These are phyloP conservation scores for Fistulina hepatica DNA, from an alignment of 1,284 basidiomycete genomes.

Conservation along the genomic window DNA sequence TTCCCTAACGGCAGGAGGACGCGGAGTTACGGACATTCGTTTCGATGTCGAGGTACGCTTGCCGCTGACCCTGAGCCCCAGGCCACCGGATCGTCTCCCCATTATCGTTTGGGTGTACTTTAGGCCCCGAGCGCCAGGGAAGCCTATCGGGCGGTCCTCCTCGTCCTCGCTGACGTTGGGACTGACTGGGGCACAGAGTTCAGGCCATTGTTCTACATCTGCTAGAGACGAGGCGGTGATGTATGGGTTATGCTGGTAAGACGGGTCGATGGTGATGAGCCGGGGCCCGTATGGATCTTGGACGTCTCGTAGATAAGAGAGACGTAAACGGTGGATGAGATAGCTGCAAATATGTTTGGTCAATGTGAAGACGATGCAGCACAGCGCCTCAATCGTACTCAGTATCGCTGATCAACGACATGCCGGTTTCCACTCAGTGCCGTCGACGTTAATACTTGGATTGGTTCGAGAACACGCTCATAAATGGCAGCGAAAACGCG, in stretches of 20 bases:
- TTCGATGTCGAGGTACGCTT: constrained; percentile 41
- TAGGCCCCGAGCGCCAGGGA: constrained; percentile 49
- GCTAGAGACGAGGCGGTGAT: constrained; percentile 68
- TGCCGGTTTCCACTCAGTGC: no score
- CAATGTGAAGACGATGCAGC: background rate
- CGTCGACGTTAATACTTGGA: no score
- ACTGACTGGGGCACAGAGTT: constrained; percentile 58
- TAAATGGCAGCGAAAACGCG: no score
- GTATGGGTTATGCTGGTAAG: constrained; percentile 71
- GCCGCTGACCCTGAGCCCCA: constrained; percentile 60
- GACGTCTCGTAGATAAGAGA: constrained; percentile 80
- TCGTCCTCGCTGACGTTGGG: constrained; percentile 65
- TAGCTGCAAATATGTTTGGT: constrained; percentile 39
- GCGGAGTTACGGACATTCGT: constrained; percentile 32
- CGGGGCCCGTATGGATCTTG: constrained; percentile 76
- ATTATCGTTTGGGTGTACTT: constrained; percentile 84
- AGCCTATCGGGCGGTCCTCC: constrained; percentile 37
- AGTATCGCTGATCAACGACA: constrained; percentile 59
- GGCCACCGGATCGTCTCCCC: constrained; percentile 48
- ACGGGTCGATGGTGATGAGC: constrained; percentile 67
- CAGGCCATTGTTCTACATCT: constrained; percentile 74
- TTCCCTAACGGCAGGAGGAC: constrained; percentile 25
- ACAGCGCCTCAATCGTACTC: constrained; percentile 30
- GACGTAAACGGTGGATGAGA: constrained; percentile 74
- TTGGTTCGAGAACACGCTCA: no score